These are phyloP conservation scores for Elsinoe necatrix DNA, from an alignment of 2,329 filamentous ascomycete genomes.

Conservation along the genomic window DNA sequence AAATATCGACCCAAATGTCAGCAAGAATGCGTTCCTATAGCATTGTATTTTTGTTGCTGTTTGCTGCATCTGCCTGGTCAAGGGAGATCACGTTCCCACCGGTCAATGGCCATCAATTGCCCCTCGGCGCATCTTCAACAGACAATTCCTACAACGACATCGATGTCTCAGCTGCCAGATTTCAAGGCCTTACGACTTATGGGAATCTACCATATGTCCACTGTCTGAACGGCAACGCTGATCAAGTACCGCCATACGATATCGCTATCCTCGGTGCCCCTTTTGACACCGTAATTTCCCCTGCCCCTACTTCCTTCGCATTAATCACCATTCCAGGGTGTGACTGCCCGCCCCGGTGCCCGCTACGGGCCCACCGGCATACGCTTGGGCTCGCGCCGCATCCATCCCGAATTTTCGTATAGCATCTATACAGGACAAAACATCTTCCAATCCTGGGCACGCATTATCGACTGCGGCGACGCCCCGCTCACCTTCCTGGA, in stretches of 20 bases:
- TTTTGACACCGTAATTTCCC: conserved; percentile 39
- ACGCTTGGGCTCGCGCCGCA: conserved; percentile 42
- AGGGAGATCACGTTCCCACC: conserved; percentile 41
- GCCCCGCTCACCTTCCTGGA: conserved; percentile 41
- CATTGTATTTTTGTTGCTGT: conserved; percentile 13
- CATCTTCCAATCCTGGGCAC: conserved; percentile 41
- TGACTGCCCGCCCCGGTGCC: conserved; percentile 31
- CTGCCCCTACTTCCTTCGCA: background rate
- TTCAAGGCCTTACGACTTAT: conserved; percentile 38
- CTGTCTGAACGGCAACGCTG: conserved; percentile 31
- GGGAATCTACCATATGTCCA: conserved; percentile 43
- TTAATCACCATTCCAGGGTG: background rate
- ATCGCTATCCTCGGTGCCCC: conserved; percentile 43
- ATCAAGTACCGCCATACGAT: conserved; percentile 33
- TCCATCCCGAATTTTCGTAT: conserved; percentile 35
- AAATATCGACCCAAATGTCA: background rate
- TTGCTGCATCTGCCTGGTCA: conserved; percentile 18
- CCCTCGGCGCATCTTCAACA: conserved; percentile 24
- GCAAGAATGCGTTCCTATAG: conserved; percentile 6
- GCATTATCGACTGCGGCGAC: conserved; percentile 49
- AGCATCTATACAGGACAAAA: conserved; percentile 42
- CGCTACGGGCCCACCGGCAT: conserved; percentile 47
- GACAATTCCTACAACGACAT: conserved; percentile 22
- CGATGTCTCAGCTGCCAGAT: conserved; percentile 26
- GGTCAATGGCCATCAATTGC: conserved; percentile 30